These are phyloP conservation scores for Penicillium lividum DNA, from an alignment of 495 filamentous ascomycete species.

Conservation along the genomic window DNA sequence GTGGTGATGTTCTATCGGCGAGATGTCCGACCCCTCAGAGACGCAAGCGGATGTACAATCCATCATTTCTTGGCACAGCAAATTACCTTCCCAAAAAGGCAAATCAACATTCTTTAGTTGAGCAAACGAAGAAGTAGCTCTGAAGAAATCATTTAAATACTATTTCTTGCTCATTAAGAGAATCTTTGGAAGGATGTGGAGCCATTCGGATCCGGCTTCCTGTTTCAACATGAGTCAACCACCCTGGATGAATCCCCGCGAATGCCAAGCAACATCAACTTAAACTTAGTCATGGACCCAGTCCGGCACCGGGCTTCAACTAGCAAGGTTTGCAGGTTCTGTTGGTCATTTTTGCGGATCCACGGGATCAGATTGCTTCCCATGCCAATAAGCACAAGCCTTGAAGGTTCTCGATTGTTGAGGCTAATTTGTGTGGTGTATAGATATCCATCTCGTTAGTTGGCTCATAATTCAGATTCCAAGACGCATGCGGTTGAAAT, in stretches of 20 bases:
- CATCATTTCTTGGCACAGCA: background rate
- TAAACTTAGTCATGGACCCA: conserved; percentile 2
- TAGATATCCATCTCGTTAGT: no score
- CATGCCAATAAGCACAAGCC: no score
- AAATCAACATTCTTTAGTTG: background rate
- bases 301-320: conserved; percentile 3
- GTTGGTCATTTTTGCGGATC: no score
- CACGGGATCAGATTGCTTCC: background rate
- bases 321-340: no score
- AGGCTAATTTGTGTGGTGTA: no score
- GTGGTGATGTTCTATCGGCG: background rate
- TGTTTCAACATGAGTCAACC: background rate
- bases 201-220: background rate
- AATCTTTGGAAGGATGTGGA: background rate
- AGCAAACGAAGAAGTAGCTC: background rate
- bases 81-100: background rate
- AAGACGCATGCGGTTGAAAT: background rate
- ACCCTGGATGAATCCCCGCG: conserved; percentile 1
- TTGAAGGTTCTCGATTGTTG: no score
- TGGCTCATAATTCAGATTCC: background rate
- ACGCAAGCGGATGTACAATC: background rate
- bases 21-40: conserved; percentile 7
- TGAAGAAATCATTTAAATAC: background rate
- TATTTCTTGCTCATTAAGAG: no score
- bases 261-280: background rate